Conservation (phyloP, 179 eudicot genomes). For the Heliamphora ciliata region DNA sequence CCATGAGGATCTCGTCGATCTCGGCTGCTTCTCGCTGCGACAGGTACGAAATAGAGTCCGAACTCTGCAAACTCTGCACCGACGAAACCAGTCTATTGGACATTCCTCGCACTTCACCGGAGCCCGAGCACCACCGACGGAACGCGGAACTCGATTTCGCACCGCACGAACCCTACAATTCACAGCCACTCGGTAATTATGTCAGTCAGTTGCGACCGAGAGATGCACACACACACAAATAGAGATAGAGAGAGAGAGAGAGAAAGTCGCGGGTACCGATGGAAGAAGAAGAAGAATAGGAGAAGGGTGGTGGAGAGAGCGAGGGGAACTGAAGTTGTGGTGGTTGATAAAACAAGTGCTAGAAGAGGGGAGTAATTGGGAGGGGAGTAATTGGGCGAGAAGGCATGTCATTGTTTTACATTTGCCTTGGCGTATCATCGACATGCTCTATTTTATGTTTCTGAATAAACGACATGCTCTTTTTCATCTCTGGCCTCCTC, state of each 20-base stretch:
- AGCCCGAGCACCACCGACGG: conserved; percentile 30
- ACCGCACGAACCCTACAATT: conserved; percentile 38
- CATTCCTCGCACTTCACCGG: conserved; percentile 26
- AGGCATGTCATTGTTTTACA: conserved; percentile 30
- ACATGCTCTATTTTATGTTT: no score
- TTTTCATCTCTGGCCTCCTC: no score
- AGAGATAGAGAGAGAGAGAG: neutral
- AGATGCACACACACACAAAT: neutral
- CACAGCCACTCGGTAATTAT: neutral
- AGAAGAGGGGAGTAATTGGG: conserved; percentile 12
- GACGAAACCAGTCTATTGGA: conserved; percentile 24
- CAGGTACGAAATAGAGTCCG: conserved; percentile 56
- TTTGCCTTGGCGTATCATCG: conserved; percentile 21
- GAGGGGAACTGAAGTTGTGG: conserved; percentile 10
- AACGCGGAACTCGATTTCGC: conserved; percentile 23
- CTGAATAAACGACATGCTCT: no score
- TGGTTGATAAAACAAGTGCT: neutral
- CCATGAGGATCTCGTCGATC: conserved; percentile 81
- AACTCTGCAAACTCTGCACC: conserved; percentile 16
- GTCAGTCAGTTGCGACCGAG: no score
- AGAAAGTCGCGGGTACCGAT: conserved; percentile 5
- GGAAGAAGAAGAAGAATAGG: neutral
- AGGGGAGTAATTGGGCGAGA: conserved; percentile 14
- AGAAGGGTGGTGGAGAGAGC: conserved; percentile 3
- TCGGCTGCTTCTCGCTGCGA: conserved; percentile 77